Conservation (phyloP, 2,329 filamentous ascomycete species). For the Chrysosporium keratinophilum region DNA sequence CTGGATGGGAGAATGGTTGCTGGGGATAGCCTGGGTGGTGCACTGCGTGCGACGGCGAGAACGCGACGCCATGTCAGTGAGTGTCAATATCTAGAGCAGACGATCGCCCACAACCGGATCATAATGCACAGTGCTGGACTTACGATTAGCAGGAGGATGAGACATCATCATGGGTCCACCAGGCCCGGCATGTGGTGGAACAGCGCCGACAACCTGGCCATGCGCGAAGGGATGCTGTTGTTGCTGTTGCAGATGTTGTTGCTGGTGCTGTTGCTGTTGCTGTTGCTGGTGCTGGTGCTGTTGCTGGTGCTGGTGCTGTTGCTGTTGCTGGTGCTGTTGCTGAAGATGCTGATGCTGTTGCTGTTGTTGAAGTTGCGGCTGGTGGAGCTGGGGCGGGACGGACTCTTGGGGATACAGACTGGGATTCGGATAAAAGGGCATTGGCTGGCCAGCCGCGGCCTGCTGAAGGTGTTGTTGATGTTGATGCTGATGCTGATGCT, state of each 20-base stretch:
- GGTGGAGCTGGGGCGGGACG: constrained; percentile 13
- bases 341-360: too few relatives aligned
- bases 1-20: constrained; percentile 11
- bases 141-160: too few relatives aligned
- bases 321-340: too few relatives aligned
- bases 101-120: too few relatives aligned
- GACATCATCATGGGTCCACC: constrained; percentile 18
- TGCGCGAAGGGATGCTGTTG: constrained; percentile 12
- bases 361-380: too few relatives aligned
- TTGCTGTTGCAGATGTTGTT: constrained; percentile 15
- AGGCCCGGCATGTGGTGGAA: constrained; percentile 15
- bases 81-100: background rate
- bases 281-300: too few relatives aligned
- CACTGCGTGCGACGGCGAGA: constrained; percentile 1
- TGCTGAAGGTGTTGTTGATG: too few relatives aligned
- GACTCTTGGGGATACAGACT: constrained; percentile 9
- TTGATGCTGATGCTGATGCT: too few relatives aligned
- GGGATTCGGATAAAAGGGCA: constrained; percentile 14
- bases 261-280: constrained; percentile 13
- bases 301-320: too few relatives aligned
- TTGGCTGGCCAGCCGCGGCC: constrained; percentile 9
- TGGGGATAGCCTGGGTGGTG: constrained; percentile 9
- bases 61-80: constrained; percentile 6
- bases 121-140: too few relatives aligned
- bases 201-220: constrained; percentile 6